These are phyloP conservation scores for Zoysia matrella DNA, from an alignment of 202 grass and related monocot genomes.

Conservation along the genomic window DNA sequence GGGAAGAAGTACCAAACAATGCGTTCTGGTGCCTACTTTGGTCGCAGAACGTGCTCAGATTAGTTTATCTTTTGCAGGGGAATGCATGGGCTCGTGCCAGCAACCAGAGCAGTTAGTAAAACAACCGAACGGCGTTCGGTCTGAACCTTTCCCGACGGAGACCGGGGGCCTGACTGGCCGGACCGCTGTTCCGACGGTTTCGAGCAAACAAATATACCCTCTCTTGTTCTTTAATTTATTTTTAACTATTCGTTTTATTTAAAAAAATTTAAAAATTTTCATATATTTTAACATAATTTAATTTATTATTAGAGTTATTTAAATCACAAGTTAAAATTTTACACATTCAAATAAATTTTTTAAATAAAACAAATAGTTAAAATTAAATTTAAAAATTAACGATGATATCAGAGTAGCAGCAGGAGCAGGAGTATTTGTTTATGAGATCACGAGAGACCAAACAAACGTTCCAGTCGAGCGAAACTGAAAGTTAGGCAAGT, in stretches of 20 bases:
- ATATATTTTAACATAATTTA: too few species aligned
- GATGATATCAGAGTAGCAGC: too few species aligned
- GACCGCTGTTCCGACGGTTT: neutral
- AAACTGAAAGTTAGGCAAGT: slow-evolving; percentile 39
- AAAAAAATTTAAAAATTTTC: too few species aligned
- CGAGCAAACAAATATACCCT: neutral
- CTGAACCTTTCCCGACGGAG: slow-evolving; percentile 42
- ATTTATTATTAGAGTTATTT: too few species aligned
- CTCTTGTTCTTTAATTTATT: too few species aligned
- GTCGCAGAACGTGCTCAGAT: slow-evolving; percentile 2
- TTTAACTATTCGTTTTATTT: too few species aligned
- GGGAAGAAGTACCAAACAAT: neutral
- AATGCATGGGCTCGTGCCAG: neutral
- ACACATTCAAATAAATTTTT: too few species aligned
- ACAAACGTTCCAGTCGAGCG: neutral
- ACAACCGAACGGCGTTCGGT: slow-evolving; percentile 26
- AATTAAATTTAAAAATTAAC: too few species aligned
- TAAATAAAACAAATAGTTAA: too few species aligned
- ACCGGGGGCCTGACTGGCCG: slow-evolving; percentile 34
- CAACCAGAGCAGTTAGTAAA: neutral
- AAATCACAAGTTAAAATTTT: too few species aligned
- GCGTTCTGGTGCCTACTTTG: neutral
- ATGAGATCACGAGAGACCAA: neutral
- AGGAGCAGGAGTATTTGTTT: neutral
- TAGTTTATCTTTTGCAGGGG: neutral